Evolutionary conservation across 495 filamentous ascomycete genomes (phyloP).

Genomic region (Penicillium fimorum): DNA sequence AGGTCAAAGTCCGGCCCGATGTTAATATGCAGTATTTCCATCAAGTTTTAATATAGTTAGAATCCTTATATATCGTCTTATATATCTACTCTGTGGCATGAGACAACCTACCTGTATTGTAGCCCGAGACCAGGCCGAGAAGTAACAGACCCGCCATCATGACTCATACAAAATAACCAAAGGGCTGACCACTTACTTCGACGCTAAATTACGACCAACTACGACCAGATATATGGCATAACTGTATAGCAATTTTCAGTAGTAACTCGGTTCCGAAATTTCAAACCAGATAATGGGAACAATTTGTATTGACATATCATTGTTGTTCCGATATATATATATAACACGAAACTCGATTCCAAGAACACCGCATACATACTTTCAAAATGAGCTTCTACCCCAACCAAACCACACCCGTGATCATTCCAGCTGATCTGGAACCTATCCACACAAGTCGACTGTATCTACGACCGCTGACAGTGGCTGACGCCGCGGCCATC

Average conservation of each 20-base stretch:
- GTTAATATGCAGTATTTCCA: no score
- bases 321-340: background rate
- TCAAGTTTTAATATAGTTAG: no score
- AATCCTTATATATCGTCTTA: no score
- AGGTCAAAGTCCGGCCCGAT: background rate
- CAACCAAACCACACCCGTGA: conserved; percentile 15
- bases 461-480: conserved; percentile 17
- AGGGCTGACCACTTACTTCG: background rate
- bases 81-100: background rate
- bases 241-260: background rate
- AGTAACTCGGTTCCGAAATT: background rate
- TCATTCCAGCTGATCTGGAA: conserved; percentile 14
- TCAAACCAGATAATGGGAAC: background rate
- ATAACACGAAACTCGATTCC: background rate
- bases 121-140: background rate
- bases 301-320: background rate
- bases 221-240: background rate
- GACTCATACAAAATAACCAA: background rate
- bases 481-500: conserved; percentile 20
- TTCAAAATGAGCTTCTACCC: conserved; percentile 16
- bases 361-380: background rate
- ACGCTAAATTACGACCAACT: background rate
- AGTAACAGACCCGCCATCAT: background rate
- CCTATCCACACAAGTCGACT: conserved; percentile 24
- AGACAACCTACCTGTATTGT: background rate